Evolutionary conservation across 352 stramenopile genomes (phyloP).

Genomic region (Phytophthora megakarya): DNA sequence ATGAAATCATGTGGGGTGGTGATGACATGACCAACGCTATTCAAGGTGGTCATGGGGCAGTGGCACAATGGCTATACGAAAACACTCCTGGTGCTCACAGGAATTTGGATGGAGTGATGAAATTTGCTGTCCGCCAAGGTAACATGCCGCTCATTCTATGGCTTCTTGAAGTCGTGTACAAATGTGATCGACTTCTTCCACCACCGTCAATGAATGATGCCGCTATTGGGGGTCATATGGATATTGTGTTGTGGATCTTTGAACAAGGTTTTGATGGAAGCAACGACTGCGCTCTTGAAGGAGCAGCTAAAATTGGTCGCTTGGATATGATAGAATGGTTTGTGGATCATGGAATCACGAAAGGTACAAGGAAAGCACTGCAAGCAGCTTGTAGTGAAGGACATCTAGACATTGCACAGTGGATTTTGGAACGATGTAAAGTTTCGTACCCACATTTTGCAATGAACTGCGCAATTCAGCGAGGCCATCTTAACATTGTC

Average conservation of each 20-base stretch:
- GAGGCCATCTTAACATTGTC: constrained; percentile 15
- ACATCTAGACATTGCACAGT: constrained; percentile 4
- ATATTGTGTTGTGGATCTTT: constrained; percentile 16
- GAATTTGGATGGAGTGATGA: constrained; percentile 9
- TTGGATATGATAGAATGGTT: constrained; percentile 20
- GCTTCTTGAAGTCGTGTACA: constrained; percentile 16
- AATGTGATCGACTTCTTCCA: not conserved
- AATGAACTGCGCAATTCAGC: constrained; percentile 4
- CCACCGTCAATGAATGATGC: constrained; percentile 13
- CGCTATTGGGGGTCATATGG: constrained; percentile 16
- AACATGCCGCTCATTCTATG: constrained; percentile 6
- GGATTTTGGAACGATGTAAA: constrained; percentile 4
- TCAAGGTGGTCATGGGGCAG: not conserved
- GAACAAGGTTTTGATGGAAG: constrained; percentile 1
- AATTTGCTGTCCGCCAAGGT: not conserved
- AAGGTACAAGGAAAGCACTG: constrained; percentile 1
- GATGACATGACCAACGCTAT: constrained; percentile 21
- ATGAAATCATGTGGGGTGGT: constrained; percentile 14
- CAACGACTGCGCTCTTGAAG: constrained; percentile 4
- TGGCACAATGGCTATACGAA: constrained; percentile 19
- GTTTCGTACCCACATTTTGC: constrained; percentile 12
- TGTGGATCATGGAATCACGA: constrained; percentile 3
- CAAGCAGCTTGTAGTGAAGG: constrained; percentile 9
- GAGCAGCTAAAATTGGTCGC: constrained; percentile 13
- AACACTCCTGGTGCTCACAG: constrained; percentile 11